These are phyloP conservation scores for Trematosphaeria pertusa DNA, from an alignment of 2,329 filamentous ascomycete genomes.

Conservation along the genomic window DNA sequence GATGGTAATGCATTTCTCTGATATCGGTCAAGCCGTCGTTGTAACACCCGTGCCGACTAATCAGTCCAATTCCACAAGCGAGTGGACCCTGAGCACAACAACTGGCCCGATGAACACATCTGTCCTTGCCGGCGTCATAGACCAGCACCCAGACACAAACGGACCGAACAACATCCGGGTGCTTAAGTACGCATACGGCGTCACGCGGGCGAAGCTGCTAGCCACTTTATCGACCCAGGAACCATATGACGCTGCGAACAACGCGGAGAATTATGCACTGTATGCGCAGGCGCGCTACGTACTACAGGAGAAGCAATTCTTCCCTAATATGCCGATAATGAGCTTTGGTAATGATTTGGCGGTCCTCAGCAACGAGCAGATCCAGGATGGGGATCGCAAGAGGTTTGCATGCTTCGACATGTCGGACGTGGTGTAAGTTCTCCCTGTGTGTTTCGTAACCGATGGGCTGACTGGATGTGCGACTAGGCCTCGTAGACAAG, in stretches of 20 bases:
- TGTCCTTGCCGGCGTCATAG: slow-evolving; percentile 38
- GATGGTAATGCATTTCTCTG: slow-evolving; percentile 44
- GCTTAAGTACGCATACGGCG: slow-evolving; percentile 44
- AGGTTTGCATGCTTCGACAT: slow-evolving; percentile 39
- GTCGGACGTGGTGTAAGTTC: slow-evolving; percentile 37
- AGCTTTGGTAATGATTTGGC: slow-evolving; percentile 38
- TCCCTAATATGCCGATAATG: slow-evolving; percentile 40
- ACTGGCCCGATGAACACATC: slow-evolving; percentile 42
- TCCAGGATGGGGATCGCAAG: slow-evolving; percentile 38
- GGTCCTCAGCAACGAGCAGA: slow-evolving; percentile 39
- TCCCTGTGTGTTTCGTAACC: not conserved
- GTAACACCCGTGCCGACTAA: slow-evolving; percentile 22
- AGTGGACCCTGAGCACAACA: slow-evolving; percentile 27
- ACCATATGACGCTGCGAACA: slow-evolving; percentile 42
- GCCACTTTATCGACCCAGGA: slow-evolving; percentile 39
- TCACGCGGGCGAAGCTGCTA: slow-evolving; percentile 40
- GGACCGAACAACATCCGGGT: slow-evolving; percentile 26
- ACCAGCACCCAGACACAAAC: slow-evolving; percentile 30
- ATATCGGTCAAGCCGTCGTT: slow-evolving; percentile 36
- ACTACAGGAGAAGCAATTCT: slow-evolving; percentile 35
- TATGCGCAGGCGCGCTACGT: slow-evolving; percentile 43
- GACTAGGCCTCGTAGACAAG: slow-evolving; percentile 3
- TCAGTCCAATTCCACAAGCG: slow-evolving; percentile 22
- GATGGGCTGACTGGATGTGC: not conserved
- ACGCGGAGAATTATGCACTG: slow-evolving; percentile 44